Evolutionary conservation across 2,329 filamentous ascomycete genomes (phyloP), one percentile per base, ranked within the genome.

Genomic region (Microascus cirrosus): DNA sequence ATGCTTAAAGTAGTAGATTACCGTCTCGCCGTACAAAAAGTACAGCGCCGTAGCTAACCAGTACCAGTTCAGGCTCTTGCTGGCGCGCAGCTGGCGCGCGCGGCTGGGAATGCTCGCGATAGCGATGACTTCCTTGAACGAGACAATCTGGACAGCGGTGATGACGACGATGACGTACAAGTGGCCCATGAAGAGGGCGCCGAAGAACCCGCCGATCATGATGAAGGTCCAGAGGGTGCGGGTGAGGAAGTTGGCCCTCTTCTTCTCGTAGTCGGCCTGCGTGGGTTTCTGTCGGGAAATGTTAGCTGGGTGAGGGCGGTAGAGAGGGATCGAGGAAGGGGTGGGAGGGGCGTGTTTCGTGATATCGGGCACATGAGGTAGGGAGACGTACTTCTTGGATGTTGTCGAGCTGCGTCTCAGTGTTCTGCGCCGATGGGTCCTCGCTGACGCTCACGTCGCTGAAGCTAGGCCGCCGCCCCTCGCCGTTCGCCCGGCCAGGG

Each of bases 1-100:
- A 70, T 99, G 94, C 80, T 99, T 99, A 76, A 99, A 99, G 75
- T 99, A 99, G 77, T 99, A 99, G 68, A 99, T 96, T 68, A 99
- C 93, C 67, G 90, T 96, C 75, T 99, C 94, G 68, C 94, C 94
- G 70, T 99, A 99, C 55, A 99, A 79, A 66, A 96, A 99, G 78
- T 99, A 99, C 93, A 99, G 97, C 64, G 93, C 96, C 28, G 89
- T 90, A n/a, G 91, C 94, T 57, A 99, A 81, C 78, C 95, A 99
- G 73, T 99, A 99, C 94, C 94, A 99, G 74, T 97, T 97, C 65
- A 99, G 78, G 64, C 90, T 91, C 77, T 96, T 96, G 63, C 93
- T 96, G 65, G 95, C 95, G 60, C 88, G 88, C 61, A 99, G 79
- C 69, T 93, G 90, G 68, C 93, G 87, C 62, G 92, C 92, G 67